Evolutionary conservation across 2,329 filamentous ascomycete species (phyloP).

Genomic region (Talaromyces amestolkiae): DNA sequence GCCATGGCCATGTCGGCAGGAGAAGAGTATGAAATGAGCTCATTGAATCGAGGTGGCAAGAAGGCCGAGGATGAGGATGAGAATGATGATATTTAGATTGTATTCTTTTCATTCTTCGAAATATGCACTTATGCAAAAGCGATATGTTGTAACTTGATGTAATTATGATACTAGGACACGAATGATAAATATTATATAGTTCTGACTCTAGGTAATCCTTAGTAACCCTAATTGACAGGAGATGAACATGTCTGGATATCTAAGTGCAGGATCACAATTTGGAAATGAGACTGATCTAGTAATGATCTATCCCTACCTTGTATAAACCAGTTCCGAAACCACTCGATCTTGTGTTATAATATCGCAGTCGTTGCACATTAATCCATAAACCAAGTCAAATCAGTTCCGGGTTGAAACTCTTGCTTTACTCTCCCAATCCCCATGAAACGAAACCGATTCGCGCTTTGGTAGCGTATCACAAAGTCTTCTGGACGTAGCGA

Average conservation of each 20-base stretch:
- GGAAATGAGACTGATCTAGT: not conserved
- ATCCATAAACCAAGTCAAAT: not conserved
- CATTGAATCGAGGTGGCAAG: conserved; percentile 27
- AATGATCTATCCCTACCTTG: not conserved
- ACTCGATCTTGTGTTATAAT: not conserved
- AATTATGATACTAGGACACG: conserved; percentile 1
- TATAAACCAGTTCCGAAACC: not conserved
- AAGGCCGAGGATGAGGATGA: conserved; percentile 29
- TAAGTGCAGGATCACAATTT: not conserved
- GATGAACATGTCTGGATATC: not conserved
- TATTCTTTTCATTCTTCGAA: not conserved
- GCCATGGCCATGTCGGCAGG: conserved; percentile 71
- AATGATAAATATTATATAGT: conserved; percentile 18
- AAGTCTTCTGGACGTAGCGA: not conserved
- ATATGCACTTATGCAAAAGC: not conserved
- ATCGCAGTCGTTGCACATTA: not conserved
- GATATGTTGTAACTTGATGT: not conserved
- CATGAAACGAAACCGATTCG: not conserved
- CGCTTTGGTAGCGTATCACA: not conserved
- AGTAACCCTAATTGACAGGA: not conserved
- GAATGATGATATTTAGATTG: conserved; percentile 36
- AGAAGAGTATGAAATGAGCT: conserved; percentile 60
- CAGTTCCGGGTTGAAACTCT: not conserved
- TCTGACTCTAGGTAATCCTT: not conserved
- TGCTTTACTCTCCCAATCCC: not conserved